A percentile compares a stretch with the other conserved stretches of the same genome.
These are phyloP conservation scores for Dalbergia oliveri DNA, from an alignment of 306 rosid genomes.

Conservation along the genomic window DNA sequence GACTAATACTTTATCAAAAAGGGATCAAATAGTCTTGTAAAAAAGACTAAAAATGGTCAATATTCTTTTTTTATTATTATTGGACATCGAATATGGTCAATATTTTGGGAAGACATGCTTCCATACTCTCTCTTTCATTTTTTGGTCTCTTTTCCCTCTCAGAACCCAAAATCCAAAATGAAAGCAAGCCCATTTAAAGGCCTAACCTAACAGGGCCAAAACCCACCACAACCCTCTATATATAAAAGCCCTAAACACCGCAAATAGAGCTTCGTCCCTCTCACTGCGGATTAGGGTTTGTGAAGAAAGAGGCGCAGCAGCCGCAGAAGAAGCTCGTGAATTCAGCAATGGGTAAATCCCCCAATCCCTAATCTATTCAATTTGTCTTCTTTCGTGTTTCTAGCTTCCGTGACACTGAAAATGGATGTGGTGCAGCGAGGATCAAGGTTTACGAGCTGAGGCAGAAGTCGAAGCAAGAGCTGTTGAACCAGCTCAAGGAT, in stretches of 20 bases:
- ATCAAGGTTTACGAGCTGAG: slow-evolving; percentile 96
- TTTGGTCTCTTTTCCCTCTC: too few species aligned
- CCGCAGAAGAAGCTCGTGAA: slow-evolving; percentile 22
- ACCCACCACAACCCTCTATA: neutral
- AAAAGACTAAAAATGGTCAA: too few species aligned
- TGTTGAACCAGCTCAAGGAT: slow-evolving; percentile 86
- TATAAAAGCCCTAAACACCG: neutral
- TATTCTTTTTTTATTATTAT: too few species aligned
- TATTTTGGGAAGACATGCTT: too few species aligned
- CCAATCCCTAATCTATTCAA: neutral
- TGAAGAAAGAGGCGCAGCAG: slow-evolving; percentile 54
- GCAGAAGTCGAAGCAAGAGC: slow-evolving; percentile 78
- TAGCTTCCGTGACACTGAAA: slow-evolving; percentile 8
- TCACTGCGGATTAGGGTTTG: slow-evolving; percentile 55
- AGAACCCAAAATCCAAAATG: too few species aligned
- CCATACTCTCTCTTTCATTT: too few species aligned
- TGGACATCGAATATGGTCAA: too few species aligned
- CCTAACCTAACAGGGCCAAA: neutral
- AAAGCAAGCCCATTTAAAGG: neutral
- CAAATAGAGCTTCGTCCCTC: neutral
- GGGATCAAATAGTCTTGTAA: too few species aligned
- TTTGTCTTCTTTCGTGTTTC: neutral
- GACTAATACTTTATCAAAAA: too few species aligned
- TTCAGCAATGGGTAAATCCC: slow-evolving; percentile 63
- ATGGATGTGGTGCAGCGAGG: slow-evolving; percentile 66